Conservation (phyloP, 2,329 filamentous ascomycete species). For the Capronia epimyces region DNA sequence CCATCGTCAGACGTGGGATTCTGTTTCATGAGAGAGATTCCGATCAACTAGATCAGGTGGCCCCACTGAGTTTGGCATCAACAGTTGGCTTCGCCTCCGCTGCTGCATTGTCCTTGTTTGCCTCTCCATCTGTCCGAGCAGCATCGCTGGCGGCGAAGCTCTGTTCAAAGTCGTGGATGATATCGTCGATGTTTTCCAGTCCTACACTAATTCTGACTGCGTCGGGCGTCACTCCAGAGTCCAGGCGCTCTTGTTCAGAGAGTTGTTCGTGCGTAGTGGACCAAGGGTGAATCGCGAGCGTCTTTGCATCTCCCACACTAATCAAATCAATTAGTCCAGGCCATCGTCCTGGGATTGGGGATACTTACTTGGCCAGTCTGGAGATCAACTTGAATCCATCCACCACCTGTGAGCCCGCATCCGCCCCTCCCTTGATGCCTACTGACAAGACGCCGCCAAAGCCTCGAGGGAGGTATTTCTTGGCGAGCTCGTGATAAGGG, state of each 20-base stretch:
- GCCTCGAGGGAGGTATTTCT: constrained; percentile 78
- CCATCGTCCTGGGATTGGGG: not conserved
- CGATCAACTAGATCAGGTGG: constrained; percentile 22
- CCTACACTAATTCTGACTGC: constrained; percentile 88
- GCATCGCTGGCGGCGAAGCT: constrained; percentile 57
- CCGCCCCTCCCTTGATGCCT: constrained; percentile 81
- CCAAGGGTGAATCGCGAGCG: constrained; percentile 84
- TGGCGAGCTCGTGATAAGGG: constrained; percentile 69
- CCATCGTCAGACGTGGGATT: constrained; percentile 14
- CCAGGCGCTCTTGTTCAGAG: constrained; percentile 66
- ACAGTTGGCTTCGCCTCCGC: constrained; percentile 13
- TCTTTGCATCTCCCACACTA: constrained; percentile 81
- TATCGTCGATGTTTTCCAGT: constrained; percentile 89
- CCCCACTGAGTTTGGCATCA: constrained; percentile 28
- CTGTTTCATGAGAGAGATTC: too few relatives aligned
- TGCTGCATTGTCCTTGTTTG: constrained; percentile 21
- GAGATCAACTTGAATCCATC: constrained; percentile 93
- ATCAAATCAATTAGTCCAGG: not conserved
- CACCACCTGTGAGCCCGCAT: constrained; percentile 80
- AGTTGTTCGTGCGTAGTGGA: constrained; percentile 86
- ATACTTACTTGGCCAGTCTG: constrained; percentile 75
- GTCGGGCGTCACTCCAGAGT: constrained; percentile 73
- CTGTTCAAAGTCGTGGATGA: constrained; percentile 85
- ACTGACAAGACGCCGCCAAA: constrained; percentile 90
- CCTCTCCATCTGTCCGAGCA: constrained; percentile 19